Evolutionary conservation across 2,329 filamentous ascomycete species (phyloP).

Genomic region (Ophiostoma ulmi): DNA sequence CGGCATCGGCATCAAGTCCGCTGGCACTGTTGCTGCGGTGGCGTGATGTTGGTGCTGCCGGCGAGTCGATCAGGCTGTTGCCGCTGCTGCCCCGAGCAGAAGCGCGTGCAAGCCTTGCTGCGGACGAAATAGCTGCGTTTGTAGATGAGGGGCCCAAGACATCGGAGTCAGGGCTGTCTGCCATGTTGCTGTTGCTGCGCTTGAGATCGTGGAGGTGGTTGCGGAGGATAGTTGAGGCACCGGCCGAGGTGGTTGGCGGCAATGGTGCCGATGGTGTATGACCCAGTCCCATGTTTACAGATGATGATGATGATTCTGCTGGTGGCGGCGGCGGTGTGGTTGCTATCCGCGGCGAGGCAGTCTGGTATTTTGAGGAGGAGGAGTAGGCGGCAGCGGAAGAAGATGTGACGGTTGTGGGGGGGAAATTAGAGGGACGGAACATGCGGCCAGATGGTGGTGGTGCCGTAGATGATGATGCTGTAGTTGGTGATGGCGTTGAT

Average conservation of each 20-base stretch:
- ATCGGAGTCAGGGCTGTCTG: not conserved
- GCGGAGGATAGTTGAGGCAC: constrained; percentile 1
- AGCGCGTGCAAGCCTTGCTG: constrained; percentile 20
- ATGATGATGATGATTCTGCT: constrained; percentile 8
- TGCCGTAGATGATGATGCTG: not conserved
- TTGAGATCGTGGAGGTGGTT: constrained; percentile 15
- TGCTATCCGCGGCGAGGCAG: constrained; percentile 20
- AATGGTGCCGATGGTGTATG: constrained; percentile 13
- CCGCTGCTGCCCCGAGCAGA: constrained; percentile 17
- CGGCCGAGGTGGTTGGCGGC: not conserved
- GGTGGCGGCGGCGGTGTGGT: constrained; percentile 23
- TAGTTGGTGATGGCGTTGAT: not conserved
- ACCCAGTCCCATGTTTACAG: constrained; percentile 11
- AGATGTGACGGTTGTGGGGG: not conserved
- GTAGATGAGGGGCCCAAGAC: not conserved
- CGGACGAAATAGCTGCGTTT: constrained; percentile 8
- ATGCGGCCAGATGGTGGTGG: constrained; percentile 1
- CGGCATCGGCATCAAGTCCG: constrained; percentile 45
- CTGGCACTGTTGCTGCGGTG: constrained; percentile 34
- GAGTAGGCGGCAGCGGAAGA: constrained; percentile 2
- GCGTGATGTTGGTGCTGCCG: constrained; percentile 32
- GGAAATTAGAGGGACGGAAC: not conserved
- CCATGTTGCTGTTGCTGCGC: constrained; percentile 5
- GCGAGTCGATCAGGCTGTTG: constrained; percentile 20
- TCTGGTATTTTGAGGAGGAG: not conserved